Evolutionary conservation across 768 basidiomycete genomes (phyloP).

Genomic region (Antrodiella citrinella): DNA sequence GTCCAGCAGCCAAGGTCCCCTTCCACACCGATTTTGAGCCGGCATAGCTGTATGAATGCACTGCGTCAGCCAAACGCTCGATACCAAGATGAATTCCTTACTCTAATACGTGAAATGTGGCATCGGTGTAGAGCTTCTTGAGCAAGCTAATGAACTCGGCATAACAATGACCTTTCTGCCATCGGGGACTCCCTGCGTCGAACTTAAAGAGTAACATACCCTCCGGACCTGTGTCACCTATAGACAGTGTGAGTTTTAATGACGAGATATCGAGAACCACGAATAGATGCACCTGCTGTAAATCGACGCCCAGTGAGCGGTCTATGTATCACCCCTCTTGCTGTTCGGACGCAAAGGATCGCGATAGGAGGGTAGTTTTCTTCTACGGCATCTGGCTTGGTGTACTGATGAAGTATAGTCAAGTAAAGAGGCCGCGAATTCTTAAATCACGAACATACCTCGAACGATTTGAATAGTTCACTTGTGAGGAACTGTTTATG

Average conservation of each 20-base stretch:
- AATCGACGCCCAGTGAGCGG: too few species aligned
- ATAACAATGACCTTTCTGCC: background rate
- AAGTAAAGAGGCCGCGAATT: too few species aligned
- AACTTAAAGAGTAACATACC: background rate
- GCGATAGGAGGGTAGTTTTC: background rate
- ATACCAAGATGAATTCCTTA: background rate
- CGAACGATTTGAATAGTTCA: too few species aligned
- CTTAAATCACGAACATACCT: too few species aligned
- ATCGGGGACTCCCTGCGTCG: background rate
- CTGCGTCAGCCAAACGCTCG: background rate
- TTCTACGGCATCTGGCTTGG: background rate
- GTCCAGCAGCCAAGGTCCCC: background rate
- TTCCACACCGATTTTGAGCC: background rate
- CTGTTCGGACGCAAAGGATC: too few species aligned
- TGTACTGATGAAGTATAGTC: too few species aligned
- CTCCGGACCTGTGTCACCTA: background rate
- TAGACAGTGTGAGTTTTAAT: background rate
- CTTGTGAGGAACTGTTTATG: too few species aligned
- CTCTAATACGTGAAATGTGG: background rate
- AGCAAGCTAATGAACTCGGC: background rate
- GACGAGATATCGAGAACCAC: too few species aligned
- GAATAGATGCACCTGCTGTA: too few species aligned
- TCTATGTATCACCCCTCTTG: too few species aligned
- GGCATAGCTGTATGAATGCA: background rate
- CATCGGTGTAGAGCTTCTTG: too few species aligned